Evolutionary conservation across 345 rosid species (phyloP), one percentile per base, ranked within the genome.

Genomic region (Linum lewisii): DNA sequence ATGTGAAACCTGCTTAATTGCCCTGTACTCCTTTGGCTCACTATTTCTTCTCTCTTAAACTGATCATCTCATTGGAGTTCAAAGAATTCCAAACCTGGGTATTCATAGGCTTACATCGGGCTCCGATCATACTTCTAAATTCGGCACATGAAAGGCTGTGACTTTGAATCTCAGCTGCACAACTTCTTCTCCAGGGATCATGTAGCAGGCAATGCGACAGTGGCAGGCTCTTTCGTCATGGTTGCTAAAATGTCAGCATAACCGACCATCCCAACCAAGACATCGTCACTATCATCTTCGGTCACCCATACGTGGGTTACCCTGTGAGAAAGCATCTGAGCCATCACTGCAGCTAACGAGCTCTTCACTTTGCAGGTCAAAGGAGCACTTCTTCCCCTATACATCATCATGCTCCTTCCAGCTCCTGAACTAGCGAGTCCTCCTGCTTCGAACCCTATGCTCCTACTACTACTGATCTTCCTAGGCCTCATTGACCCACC

Each of bases 291-390:
- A 7, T 85, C 95, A 11, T 81, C 82, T 63, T 89, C 88, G 0
- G 88, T 93, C 59, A 89, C 99, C 99, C 99, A 93, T 29, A 93
- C 92, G 61, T 89, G 96, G 42, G 97, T 85, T 29, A 91, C 96
- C 62, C 97, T 71, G 63, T 93, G 97, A 63, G 97, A 89, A 14
- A 89, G 81, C 99, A 93, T 93, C 66, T 93, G 99, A 59, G 99
- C 95, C 99, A 93, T 93, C 2, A 93, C 95, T 0, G 97, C 97
- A 1, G 99, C 99, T 59, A 93, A 69, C 0, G 97, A 87, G 67
- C 95, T 89, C 0, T 86, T 79, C 32, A 69, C 75, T 72, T 81
- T 87, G 61, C 99, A 93, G n/a, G 96, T 93, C 68, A 93, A 69
- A 4, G 99, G 99, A 4, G 95, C 84, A 52, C 90, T 89, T 75